Conservation (phyloP, 2,329 filamentous ascomycete genomes). For the Aureobasidium namibiae region DNA sequence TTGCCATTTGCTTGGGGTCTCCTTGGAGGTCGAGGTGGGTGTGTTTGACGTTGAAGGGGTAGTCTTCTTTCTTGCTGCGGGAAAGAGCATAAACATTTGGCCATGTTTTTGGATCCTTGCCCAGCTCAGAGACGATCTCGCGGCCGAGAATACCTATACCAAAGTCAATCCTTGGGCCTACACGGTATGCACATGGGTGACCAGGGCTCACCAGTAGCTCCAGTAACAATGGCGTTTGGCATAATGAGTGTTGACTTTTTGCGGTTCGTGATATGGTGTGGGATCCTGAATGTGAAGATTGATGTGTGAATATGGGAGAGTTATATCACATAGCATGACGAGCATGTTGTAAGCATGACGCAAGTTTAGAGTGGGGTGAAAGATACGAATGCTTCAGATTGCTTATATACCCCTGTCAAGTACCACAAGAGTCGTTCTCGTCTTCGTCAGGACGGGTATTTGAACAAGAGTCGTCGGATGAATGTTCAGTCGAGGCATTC, state of each 20-base stretch:
- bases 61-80: slow-evolving; percentile 30
- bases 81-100: slow-evolving; percentile 34
- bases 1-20: slow-evolving; percentile 29
- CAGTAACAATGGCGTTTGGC: slow-evolving; percentile 26
- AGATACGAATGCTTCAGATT: no score
- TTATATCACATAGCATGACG: no score
- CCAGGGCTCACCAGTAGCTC: slow-evolving; percentile 22
- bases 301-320: no score
- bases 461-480: no score
- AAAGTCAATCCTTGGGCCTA: neutral
- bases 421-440: no score
- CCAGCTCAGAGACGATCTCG: slow-evolving; percentile 33
- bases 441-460: no score
- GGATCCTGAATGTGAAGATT: no score
- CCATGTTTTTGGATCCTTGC: slow-evolving; percentile 28
- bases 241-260: slow-evolving; percentile 19
- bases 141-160: slow-evolving; percentile 32
- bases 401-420: no score
- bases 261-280: no score
- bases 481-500: no score
- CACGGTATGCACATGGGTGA: neutral
- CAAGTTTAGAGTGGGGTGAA: no score
- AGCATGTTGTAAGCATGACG: no score
- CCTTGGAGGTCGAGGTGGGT: slow-evolving; percentile 31
- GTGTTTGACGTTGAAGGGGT: slow-evolving; percentile 31